Percentiles rank a stretch among this genome's conserved stretches.
Conservation (phyloP, 2,329 filamentous ascomycete species). For the Rosellinia necatrix region DNA sequence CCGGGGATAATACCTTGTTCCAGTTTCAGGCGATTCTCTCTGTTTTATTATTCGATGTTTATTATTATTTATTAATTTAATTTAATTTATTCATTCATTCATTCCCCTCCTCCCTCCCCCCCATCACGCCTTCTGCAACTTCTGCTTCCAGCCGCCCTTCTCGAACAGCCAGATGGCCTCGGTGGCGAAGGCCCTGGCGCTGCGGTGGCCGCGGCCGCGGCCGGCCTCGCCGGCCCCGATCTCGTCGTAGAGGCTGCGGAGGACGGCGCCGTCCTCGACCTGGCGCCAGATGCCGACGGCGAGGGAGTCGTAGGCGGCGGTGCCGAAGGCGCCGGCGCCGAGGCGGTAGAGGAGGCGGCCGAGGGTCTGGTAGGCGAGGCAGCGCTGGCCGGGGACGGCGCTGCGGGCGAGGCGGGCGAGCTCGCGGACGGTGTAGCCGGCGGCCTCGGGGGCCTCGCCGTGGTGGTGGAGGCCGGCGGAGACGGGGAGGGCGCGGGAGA, state of each 20-base stretch:
- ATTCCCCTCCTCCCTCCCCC: too few relatives aligned
- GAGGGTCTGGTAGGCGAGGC: slow-evolving; percentile 88
- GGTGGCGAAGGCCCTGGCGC: slow-evolving; percentile 80
- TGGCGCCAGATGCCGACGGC: slow-evolving; percentile 83
- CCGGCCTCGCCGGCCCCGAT: slow-evolving; percentile 66
- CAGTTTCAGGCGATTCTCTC: too few relatives aligned
- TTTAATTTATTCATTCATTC: too few relatives aligned
- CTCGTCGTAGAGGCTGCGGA: slow-evolving; percentile 78
- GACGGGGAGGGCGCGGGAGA: slow-evolving; percentile 74
- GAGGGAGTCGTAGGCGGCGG: slow-evolving; percentile 66
- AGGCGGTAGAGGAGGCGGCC: slow-evolving; percentile 84
- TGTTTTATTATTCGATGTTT: neutral
- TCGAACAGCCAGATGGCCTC: slow-evolving; percentile 87
- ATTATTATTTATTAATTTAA: neutral
- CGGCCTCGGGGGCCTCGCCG: slow-evolving; percentile 86
- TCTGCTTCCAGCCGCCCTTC: slow-evolving; percentile 72
- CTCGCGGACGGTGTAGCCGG: slow-evolving; percentile 91
- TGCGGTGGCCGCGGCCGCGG: slow-evolving; percentile 72
- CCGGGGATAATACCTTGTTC: too few relatives aligned
- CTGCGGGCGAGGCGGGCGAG: slow-evolving; percentile 80
- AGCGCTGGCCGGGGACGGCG: slow-evolving; percentile 82
- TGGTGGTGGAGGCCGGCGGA: slow-evolving; percentile 90
- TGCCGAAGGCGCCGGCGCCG: slow-evolving; percentile 73
- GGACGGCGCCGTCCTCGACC: slow-evolving; percentile 74
- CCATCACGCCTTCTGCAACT: slow-evolving; percentile 55